Base-by-base conservation (phyloP, 306 rosid species). In the Delonix regia region DNA sequence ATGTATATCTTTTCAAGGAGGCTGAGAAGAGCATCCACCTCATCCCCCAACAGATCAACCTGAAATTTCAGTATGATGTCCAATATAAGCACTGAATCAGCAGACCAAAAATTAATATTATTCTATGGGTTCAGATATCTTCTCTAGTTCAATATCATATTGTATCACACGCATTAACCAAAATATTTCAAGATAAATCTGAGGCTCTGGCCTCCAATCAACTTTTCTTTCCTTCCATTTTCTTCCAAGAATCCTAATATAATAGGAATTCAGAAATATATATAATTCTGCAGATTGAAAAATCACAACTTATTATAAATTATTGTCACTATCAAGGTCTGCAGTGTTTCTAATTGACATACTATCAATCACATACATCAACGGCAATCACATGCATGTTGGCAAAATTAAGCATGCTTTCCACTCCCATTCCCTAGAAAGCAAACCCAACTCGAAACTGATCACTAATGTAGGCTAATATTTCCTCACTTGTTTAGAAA, bases 31-130 rank as follows among this genome's bases (percentile, higher is more conserved):
- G 89, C 71, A 47, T 86, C 96, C 27, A 93, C 97, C 78, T 96
- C 86, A 74, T 91, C 97, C 71, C 93, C 99, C 88, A 96, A 85
- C 66, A 93, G 87, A 84, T 93, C 98, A 83, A 96, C 99, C 99
- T 96, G 96, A 84, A 88, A 88, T 36, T 49, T 74, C 80, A 62
- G 48, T 70, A 21, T 68, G 73, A 74, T 12, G 30, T 62, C 69
- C 65, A 83, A 42, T 5, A 59, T 59, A 78, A 49, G 88, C 41
- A 49, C 63, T 15, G 18, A 45, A 10, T 27, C 71, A 30, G 4
- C 25, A 18, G 18, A 9, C 51, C 11, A 64, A 49, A 39, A 55
- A 61, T 52, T 4, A 75, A 18, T 71, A 36, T 9, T 55, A 19
- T 75, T 27, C 33, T 1, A 3, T 24, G 49, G 30, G 34, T 55